phyloP scores from a whole-genome alignment of 2,329 filamentous ascomycete species.

The Verticillium klebahnii region DNA sequence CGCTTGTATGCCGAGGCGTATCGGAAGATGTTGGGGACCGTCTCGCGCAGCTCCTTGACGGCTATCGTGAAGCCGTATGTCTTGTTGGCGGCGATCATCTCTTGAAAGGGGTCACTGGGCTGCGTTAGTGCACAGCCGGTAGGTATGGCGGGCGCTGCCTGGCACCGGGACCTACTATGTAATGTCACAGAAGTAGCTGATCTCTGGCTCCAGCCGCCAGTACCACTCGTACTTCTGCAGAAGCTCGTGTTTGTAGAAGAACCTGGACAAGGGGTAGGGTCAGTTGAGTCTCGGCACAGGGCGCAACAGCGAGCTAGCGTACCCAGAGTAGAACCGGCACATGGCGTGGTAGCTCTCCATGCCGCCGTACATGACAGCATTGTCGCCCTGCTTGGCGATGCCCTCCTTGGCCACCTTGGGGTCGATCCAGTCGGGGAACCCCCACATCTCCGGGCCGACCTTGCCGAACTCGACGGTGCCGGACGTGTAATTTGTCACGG shows the following conservation, averaged over 20 bases:
- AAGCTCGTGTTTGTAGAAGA: slow-evolving; percentile 96
- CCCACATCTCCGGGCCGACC: slow-evolving; percentile 89
- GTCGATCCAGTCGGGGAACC: slow-evolving; percentile 95
- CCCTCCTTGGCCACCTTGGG: slow-evolving; percentile 91
- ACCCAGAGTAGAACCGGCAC: slow-evolving; percentile 99
- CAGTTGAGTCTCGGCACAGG: background rate
- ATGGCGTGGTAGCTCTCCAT: slow-evolving; percentile 99
- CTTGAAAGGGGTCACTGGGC: slow-evolving; percentile 81
- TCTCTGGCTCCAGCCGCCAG: slow-evolving; percentile 97
- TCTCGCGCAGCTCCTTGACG: slow-evolving; percentile 95
- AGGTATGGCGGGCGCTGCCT: too few relatives aligned
- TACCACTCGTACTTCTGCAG: slow-evolving; percentile 99
- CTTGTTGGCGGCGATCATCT: slow-evolving; percentile 93
- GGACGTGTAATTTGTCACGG: slow-evolving; percentile 86
- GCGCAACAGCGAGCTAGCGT: slow-evolving; percentile 11
- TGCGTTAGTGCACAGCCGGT: slow-evolving; percentile 7
- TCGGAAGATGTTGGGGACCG: slow-evolving; percentile 96
- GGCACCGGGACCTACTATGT: slow-evolving; percentile 65
- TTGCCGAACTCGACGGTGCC: slow-evolving; percentile 86
- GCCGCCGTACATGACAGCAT: slow-evolving; percentile 98
- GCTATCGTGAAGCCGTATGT: slow-evolving; percentile 99
- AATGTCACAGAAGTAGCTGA: slow-evolving; percentile 99
- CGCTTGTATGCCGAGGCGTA: slow-evolving; percentile 98
- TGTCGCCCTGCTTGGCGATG: slow-evolving; percentile 93
- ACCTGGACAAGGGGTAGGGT: slow-evolving; percentile 38